Evolutionary conservation across 176 grass and related monocot species (phyloP), one percentile per base, ranked within the genome.

Genomic region (Musa itinerans): DNA sequence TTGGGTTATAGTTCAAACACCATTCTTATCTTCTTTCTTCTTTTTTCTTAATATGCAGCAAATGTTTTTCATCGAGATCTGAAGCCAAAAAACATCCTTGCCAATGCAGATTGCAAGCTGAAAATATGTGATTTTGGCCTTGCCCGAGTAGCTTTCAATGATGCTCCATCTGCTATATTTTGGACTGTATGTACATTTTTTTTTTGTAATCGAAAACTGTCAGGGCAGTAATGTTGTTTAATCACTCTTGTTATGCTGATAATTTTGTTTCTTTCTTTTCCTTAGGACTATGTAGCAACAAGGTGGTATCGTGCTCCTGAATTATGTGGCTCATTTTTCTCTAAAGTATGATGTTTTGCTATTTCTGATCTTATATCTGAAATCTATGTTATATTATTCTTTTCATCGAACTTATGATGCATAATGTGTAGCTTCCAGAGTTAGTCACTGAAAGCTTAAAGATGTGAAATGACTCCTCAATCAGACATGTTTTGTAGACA

Each of bases 41-140:
- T 84, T 68, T 48, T 86, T 71, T 81, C 63, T 80, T 78, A 50
- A 21, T 65, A 53, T 83, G 62, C 83, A 96, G 93, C 93, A 73
- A 88, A 92, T 79, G 87, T 96, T 61, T 96, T 92, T 86, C 93
- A 96, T 79, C 87, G 90, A 81, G 93, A 96, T 82, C 73, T 96
- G 71, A 96, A 96, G 77, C 93, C 93, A 8, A 90, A 83, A 67
- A 96, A 96, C 74, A 90, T 92, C 85, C 82, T 96, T 52, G 93
- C 82, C 63, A 96, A 96, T 87, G 83, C 93, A 52, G 88, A 96
- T 63, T 80, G 90, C 77, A 92, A 85, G 76, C 55, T 96, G 59
- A 96, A 96, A 86, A 88, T 96, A 26, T 96, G 93, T 79, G 93
- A 96, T 68, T 96, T 96, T 82, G 93, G 93, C 74, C 87, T 96